These are phyloP conservation scores for Penstemon barbatus DNA, from an alignment of 257 asterid genomes.

Conservation along the genomic window DNA sequence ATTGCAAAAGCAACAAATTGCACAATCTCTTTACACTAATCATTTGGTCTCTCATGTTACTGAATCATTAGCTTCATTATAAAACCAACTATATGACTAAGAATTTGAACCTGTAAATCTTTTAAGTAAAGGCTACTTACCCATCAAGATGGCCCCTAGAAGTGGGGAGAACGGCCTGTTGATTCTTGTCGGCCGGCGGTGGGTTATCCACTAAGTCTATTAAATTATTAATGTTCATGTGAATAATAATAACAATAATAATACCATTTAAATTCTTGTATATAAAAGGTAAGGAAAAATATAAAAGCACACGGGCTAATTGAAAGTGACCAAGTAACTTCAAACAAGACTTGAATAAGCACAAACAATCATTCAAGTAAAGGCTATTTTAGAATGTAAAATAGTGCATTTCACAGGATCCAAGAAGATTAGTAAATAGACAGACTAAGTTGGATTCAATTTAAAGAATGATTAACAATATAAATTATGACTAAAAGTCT, in stretches of 20 bases:
- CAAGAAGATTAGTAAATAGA: slow-evolving; percentile 19
- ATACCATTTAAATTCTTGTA: not conserved
- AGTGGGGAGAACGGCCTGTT: slow-evolving; percentile 60
- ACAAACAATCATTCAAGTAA: slow-evolving; percentile 2
- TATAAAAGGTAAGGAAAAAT: not conserved
- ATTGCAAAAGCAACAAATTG: slow-evolving; percentile 40
- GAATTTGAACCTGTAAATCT: slow-evolving; percentile 49
- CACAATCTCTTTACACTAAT: slow-evolving; percentile 48
- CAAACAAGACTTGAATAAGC: not conserved
- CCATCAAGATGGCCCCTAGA: slow-evolving; percentile 46
- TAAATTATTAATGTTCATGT: slow-evolving; percentile 33
- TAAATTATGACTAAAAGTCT: slow-evolving; percentile 27
- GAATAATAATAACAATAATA: not conserved
- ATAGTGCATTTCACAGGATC: slow-evolving; percentile 14
- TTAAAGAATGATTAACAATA: slow-evolving; percentile 15
- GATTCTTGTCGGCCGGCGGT: slow-evolving; percentile 52
- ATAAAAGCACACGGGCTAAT: slow-evolving; percentile 2
- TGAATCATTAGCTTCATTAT: slow-evolving; percentile 55
- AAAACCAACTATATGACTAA: slow-evolving; percentile 30
- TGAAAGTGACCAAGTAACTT: not conserved
- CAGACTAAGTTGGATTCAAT: slow-evolving; percentile 34
- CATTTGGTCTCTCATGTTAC: slow-evolving; percentile 78
- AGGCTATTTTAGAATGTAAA: not conserved
- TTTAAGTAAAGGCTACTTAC: slow-evolving; percentile 40
- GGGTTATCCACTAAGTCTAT: slow-evolving; percentile 42